A percentile compares a stretch with the other conserved stretches of the same genome.
Evolutionary conservation across 176 grass and related monocot genomes (phyloP).

Genomic region (Bromus sterilis): DNA sequence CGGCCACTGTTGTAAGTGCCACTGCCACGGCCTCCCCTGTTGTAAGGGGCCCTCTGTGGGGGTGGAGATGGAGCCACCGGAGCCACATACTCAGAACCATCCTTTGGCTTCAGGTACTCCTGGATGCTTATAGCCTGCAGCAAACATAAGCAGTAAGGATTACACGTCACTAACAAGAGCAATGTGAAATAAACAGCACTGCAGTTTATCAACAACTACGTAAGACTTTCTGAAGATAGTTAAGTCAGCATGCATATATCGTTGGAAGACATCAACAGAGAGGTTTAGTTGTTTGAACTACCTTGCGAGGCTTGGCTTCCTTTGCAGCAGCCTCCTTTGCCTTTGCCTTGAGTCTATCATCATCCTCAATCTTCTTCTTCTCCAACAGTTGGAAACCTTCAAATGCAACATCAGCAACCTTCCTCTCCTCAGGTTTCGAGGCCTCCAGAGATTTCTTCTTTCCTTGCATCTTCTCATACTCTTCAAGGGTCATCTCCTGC

Average conservation of each 20-base stretch:
- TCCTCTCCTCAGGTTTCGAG: slow-evolving; percentile 2
- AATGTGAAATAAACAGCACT: neutral
- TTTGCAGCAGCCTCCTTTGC: neutral
- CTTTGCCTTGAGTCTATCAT: slow-evolving; percentile 5
- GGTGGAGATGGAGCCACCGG: too few relatives aligned
- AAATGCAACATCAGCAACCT: slow-evolving; percentile 14
- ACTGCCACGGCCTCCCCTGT: neutral
- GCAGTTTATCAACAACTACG: too few relatives aligned
- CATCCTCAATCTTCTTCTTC: slow-evolving; percentile 39
- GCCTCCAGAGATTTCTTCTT: slow-evolving; percentile 17
- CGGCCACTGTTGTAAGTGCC: neutral
- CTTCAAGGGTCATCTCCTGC: slow-evolving; percentile 46
- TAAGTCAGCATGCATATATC: neutral
- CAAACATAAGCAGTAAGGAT: neutral
- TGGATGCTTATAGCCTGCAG: slow-evolving; percentile 13
- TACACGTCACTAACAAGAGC: neutral
- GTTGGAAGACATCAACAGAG: neutral
- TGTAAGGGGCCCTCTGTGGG: neutral
- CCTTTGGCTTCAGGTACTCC: neutral
- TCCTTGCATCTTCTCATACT: slow-evolving; percentile 39
- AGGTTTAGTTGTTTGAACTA: neutral
- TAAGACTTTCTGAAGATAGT: too few relatives aligned
- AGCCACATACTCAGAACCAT: neutral
- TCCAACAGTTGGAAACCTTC: slow-evolving; percentile 2
- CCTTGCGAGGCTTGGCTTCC: neutral